phyloP scores from a whole-genome alignment of 139 green algal species.

The Chlamydomonas schloesseri region DNA sequence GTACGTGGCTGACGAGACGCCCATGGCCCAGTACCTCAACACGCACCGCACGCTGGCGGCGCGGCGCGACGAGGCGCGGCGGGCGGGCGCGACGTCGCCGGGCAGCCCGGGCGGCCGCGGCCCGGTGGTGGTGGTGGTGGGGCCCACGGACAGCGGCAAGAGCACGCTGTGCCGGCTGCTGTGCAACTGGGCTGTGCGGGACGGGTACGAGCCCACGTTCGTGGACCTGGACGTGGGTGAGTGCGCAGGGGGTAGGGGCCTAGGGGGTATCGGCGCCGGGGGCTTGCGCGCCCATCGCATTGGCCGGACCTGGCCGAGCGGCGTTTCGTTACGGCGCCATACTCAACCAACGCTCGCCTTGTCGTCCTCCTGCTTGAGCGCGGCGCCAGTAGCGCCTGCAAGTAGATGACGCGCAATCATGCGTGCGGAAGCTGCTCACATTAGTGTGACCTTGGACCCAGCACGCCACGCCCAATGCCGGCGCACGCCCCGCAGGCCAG shows the following conservation, averaged over 20 bases:
- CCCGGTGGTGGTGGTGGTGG: slow-evolving; percentile 78
- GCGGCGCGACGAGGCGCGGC: slow-evolving; percentile 75
- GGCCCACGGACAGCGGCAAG: slow-evolving; percentile 90
- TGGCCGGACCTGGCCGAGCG: no score
- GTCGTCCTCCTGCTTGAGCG: no score
- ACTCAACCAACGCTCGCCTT: no score
- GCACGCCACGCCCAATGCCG: neutral
- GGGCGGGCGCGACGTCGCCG: slow-evolving; percentile 67
- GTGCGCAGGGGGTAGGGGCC: neutral
- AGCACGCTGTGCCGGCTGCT: slow-evolving; percentile 86
- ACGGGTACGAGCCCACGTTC: slow-evolving; percentile 76
- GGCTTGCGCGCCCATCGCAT: no score
- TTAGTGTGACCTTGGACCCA: no score
- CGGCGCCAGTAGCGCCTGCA: no score
- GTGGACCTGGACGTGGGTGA: slow-evolving; percentile 93
- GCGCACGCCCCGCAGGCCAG: slow-evolving; percentile 69
- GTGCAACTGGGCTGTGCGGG: slow-evolving; percentile 89
- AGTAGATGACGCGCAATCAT: no score
- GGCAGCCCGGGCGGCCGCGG: slow-evolving; percentile 37
- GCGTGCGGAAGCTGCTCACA: no score
- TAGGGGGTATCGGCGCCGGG: neutral
- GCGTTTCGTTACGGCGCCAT: no score
- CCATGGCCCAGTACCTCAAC: slow-evolving; percentile 87
- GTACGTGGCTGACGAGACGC: slow-evolving; percentile 87
- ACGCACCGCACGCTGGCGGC: slow-evolving; percentile 78